A percentile compares a stretch with the other conserved stretches of the same genome.
These are phyloP conservation scores for Podaxis mareebaensis DNA, from an alignment of 768 basidiomycete species.

Conservation along the genomic window DNA sequence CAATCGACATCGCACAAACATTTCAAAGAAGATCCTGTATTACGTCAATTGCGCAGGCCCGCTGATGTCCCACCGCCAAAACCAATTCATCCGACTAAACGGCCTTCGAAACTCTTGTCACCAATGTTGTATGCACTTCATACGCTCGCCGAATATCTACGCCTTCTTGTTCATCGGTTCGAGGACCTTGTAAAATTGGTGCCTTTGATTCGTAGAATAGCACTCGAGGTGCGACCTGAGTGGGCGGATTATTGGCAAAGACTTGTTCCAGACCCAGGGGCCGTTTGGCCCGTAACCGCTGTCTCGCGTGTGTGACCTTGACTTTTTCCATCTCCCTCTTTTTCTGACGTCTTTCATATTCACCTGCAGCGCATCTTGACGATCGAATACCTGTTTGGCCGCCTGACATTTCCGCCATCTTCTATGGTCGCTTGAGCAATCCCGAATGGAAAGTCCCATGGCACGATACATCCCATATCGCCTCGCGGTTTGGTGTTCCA, in stretches of 20 bases:
- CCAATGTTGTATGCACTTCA: constrained; percentile 76
- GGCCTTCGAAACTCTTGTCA: constrained; percentile 48
- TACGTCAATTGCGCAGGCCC: constrained; percentile 42
- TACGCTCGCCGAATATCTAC: constrained; percentile 70
- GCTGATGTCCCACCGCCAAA: constrained; percentile 25
- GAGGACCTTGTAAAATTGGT: constrained; percentile 57
- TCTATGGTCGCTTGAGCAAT: constrained; percentile 60
- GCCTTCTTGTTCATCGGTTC: constrained; percentile 57
- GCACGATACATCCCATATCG: constrained; percentile 48
- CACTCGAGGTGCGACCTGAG: constrained; percentile 68
- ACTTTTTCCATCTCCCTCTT: constrained; percentile 19
- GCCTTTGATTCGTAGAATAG: constrained; percentile 63
- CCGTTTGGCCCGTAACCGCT: constrained; percentile 51
- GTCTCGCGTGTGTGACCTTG: constrained; percentile 8
- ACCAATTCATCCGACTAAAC: constrained; percentile 23
- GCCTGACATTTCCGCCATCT: constrained; percentile 69
- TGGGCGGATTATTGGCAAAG: constrained; percentile 96
- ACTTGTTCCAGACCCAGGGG: constrained; percentile 61
- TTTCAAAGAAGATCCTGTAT: constrained; percentile 61
- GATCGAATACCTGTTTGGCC: constrained; percentile 78
- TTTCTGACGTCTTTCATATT: constrained; percentile 40
- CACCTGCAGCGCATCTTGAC: constrained; percentile 54
- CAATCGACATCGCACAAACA: constrained; percentile 42
- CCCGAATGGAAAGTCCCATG: constrained; percentile 68
- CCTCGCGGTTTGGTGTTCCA: constrained; percentile 46